Evolutionary conservation across 192 early-diverging fungal genomes (phyloP), one percentile per base, ranked within the genome.

Genomic region (Chytriomyces sp.): DNA sequence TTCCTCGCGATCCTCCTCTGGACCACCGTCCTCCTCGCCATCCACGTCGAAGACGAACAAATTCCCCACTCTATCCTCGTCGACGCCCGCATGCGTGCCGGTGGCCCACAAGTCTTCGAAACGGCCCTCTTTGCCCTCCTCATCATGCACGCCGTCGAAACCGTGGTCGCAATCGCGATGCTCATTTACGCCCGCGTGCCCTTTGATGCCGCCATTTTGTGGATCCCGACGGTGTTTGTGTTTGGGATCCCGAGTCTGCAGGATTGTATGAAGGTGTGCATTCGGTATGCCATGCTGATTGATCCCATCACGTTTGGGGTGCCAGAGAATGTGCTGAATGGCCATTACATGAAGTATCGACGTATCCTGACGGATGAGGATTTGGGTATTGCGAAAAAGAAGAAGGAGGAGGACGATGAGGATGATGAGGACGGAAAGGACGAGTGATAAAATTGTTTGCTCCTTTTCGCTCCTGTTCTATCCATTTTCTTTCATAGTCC

Each of bases 221-320:
- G 74, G 74, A 61, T 75, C 33, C 65, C 65, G 6, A 75, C 74
- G n/a, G 74, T 75, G 32, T 75, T 75, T 52, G 41, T 59, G 22
- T 75, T 75, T 69, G 74, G 74, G 8, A 41, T 75, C n/a, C 74
- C 74, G 3, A 52, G 52, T 25, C 28, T 75, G 64, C 74, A 75
- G 59, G 59, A 69, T 31, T 75, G 74, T 41, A 38, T 75, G 64
- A 67, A 66, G 57, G 74, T 75, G 22, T n/a, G 31, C 8, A 55
- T 75, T 17, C 64, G 74, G 22, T 32, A 52, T 31, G 61, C 62
- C 3, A 57, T 75, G 64, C 33, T 44, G n/a, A 5, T 57, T 14
- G 64, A 75, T 44, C 74, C 74, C 2, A 66, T 68, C 33, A 68
- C 65, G 30, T 75, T 75, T 75, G 74, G 74, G 12, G 57, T 75